Conservation (phyloP, 2,329 filamentous ascomycete species). For the Phialophora tarda region DNA sequence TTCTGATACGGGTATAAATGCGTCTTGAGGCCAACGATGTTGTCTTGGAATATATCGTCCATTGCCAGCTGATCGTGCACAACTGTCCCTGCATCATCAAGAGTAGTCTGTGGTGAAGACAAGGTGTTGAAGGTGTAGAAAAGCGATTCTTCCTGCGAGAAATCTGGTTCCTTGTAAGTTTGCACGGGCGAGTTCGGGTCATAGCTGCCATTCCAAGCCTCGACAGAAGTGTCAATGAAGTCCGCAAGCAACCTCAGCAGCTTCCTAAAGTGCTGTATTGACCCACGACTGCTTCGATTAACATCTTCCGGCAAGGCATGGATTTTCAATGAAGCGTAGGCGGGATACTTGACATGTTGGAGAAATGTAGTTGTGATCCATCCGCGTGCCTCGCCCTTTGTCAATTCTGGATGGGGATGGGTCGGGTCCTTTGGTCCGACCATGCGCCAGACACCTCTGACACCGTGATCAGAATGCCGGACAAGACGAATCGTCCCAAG, state of each 20-base stretch:
- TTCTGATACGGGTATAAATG: conserved; percentile 78
- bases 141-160: conserved; percentile 50
- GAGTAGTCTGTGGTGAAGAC: conserved; percentile 46
- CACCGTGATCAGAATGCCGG: conserved; percentile 2
- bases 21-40: conserved; percentile 56
- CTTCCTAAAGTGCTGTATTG: conserved; percentile 44
- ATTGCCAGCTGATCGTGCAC: conserved; percentile 46
- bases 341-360: conserved; percentile 29
- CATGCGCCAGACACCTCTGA: conserved; percentile 27
- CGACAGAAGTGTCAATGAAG: conserved; percentile 47
- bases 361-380: conserved; percentile 46
- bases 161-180: conserved; percentile 31
- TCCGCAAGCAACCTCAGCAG: conserved; percentile 49
- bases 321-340: conserved; percentile 43
- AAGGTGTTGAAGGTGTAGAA: conserved; percentile 60
- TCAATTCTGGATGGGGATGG: conserved; percentile 30
- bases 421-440: conserved; percentile 21
- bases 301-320: conserved; percentile 52
- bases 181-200: conserved; percentile 28
- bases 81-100: conserved; percentile 42
- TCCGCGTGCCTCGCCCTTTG: conserved; percentile 42
- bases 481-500: conserved; percentile 37
- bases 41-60: conserved; percentile 44
- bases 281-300: conserved; percentile 45
- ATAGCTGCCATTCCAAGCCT: conserved; percentile 48